These are phyloP conservation scores for Malassezia brasiliensis DNA, from an alignment of 1,284 basidiomycete genomes.

Conservation along the genomic window DNA sequence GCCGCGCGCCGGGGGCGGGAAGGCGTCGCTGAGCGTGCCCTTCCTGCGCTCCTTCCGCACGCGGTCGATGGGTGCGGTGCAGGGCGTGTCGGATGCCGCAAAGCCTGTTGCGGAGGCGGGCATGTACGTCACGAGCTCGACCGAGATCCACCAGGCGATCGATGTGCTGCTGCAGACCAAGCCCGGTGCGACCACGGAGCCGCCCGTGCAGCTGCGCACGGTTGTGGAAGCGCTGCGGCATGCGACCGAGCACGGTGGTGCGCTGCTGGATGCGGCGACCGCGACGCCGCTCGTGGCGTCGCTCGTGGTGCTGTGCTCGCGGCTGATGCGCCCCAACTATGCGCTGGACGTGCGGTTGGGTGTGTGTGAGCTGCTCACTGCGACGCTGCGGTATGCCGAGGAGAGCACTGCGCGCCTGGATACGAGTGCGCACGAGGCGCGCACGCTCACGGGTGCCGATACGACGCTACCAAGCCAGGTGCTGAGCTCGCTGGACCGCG, in stretches of 20 bases:
- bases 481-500: conserved; percentile 25
- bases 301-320: conserved; percentile 10
- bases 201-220: neutral
- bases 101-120: neutral
- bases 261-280: neutral
- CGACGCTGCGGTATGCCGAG: conserved; percentile 12
- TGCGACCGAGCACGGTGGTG: neutral
- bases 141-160: conserved; percentile 4
- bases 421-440: neutral
- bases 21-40: conserved; percentile 15
- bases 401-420: neutral
- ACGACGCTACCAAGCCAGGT: conserved; percentile 1
- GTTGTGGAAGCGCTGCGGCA: conserved; percentile 5
- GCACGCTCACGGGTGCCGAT: neutral
- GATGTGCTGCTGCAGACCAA: conserved; percentile 7
- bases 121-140: neutral
- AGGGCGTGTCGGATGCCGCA: neutral
- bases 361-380: conserved; percentile 8
- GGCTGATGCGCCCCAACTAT: conserved; percentile 3
- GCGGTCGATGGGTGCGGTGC: neutral
- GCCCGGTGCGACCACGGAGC: neutral
- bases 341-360: conserved; percentile 8
- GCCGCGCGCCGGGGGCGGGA: neutral
- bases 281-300: conserved; percentile 16
- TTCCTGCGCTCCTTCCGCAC: conserved; percentile 18